These are phyloP conservation scores for Chaetomium globosum DNA, from an alignment of 2,329 filamentous ascomycete genomes.

Conservation along the genomic window DNA sequence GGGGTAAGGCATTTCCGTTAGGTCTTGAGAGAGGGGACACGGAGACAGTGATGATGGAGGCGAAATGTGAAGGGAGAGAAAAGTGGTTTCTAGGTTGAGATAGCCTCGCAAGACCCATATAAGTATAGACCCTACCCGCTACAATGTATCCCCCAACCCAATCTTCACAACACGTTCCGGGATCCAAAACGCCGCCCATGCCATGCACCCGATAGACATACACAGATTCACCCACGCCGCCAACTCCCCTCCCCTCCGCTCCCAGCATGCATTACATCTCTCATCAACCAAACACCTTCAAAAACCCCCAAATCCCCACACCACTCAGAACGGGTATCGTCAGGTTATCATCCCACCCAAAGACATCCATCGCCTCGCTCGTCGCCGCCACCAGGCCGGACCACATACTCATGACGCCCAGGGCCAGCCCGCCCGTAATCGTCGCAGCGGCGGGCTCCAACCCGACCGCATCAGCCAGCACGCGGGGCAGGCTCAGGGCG, in stretches of 20 bases:
- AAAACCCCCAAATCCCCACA: constrained; percentile 84
- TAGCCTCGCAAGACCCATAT: constrained; percentile 18
- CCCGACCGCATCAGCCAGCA: constrained; percentile 62
- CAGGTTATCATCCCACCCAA: constrained; percentile 95
- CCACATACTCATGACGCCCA: constrained; percentile 79
- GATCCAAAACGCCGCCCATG: constrained; percentile 38
- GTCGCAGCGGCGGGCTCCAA: constrained; percentile 60
- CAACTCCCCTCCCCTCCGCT: background rate
- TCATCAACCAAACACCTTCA: constrained; percentile 75
- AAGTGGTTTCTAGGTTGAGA: constrained; percentile 22
- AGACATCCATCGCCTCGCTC: constrained; percentile 88
- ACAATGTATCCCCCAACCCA: constrained; percentile 16
- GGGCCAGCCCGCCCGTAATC: constrained; percentile 70
- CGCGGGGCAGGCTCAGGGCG: constrained; percentile 67
- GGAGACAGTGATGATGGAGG: too few relatives aligned
- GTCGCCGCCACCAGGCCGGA: constrained; percentile 86
- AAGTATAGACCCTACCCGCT: background rate
- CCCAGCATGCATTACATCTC: background rate
- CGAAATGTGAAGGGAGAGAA: constrained; percentile 4
- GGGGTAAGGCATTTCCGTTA: background rate
- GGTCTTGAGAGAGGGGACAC: too few relatives aligned
- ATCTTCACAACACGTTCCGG: constrained; percentile 15
- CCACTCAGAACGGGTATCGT: constrained; percentile 94
- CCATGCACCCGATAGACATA: constrained; percentile 33
- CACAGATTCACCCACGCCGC: constrained; percentile 13